phyloP scores from a whole-genome alignment of 2,329 filamentous ascomycete species.

The Sporothrix euskadiensis region DNA sequence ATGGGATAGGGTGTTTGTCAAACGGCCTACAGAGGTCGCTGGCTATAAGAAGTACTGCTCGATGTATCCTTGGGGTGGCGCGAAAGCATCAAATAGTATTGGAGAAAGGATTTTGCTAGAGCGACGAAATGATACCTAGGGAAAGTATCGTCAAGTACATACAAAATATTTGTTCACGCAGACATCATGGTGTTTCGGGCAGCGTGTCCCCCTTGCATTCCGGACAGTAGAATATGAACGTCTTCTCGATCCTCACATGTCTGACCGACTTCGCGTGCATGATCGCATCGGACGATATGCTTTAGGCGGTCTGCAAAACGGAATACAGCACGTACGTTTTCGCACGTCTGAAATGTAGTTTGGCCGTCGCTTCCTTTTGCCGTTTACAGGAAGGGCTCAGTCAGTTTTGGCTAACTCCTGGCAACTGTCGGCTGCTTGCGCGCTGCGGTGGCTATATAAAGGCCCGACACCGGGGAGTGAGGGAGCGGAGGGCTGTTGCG shows the following conservation, averaged over 20 bases:
- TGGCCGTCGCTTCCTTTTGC: background rate
- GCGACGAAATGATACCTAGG: constrained; percentile 14
- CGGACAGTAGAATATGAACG: constrained; percentile 15
- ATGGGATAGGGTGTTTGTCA: constrained; percentile 14
- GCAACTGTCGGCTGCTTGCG: no score
- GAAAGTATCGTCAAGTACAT: constrained; percentile 1
- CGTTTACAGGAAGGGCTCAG: no score
- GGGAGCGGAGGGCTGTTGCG: no score
- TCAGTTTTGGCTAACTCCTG: no score
- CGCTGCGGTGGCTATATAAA: no score
- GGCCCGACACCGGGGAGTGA: no score
- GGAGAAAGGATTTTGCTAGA: constrained; percentile 17
- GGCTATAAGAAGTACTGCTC: constrained; percentile 21
- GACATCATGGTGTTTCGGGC: constrained; percentile 4
- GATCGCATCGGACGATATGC: constrained; percentile 6
- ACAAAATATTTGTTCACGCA: background rate
- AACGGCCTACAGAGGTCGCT: constrained; percentile 14
- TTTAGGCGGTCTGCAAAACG: constrained; percentile 1
- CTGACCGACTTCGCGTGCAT: constrained; percentile 1
- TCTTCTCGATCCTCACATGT: constrained; percentile 6
- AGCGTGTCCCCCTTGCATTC: constrained; percentile 12
- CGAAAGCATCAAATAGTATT: constrained; percentile 14
- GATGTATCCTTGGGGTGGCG: constrained; percentile 24
- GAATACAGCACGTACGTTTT: constrained; percentile 11
- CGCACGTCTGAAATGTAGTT: constrained; percentile 4